Evolutionary conservation across 2,329 filamentous ascomycete genomes (phyloP).

Genomic region (Rhynchosporium graminicola): DNA sequence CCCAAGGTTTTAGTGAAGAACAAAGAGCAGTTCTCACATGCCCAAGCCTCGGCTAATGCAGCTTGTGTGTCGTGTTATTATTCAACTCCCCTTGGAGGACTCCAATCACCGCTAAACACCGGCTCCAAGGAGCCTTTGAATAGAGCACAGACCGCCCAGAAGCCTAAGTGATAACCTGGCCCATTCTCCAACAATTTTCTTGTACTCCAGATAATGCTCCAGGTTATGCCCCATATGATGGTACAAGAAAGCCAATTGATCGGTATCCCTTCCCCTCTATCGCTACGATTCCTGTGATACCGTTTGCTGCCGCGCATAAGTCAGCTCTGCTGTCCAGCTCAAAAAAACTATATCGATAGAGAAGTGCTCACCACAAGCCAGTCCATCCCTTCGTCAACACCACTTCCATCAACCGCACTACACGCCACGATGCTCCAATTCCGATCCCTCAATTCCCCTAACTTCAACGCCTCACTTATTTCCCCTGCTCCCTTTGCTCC

Average conservation of each 20-base stretch:
- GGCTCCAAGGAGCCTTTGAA: neutral
- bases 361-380: constrained; percentile 69
- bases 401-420: constrained; percentile 91
- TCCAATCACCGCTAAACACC: neutral
- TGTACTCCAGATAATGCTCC: constrained; percentile 10
- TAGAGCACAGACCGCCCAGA: constrained; percentile 8
- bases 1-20: neutral
- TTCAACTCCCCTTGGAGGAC: neutral
- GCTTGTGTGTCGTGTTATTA: constrained; percentile 14
- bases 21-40: neutral
- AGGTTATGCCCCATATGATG: neutral
- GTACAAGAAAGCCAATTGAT: constrained; percentile 14
- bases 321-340: constrained; percentile 19
- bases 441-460: constrained; percentile 89
- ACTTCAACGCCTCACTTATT: constrained; percentile 87
- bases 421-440: constrained; percentile 99
- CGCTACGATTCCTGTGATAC: constrained; percentile 34
- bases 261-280: neutral
- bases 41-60: constrained; percentile 13
- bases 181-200: neutral
- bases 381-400: constrained; percentile 97
- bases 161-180: neutral
- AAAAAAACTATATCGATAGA: neutral
- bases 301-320: constrained; percentile 38
- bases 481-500: constrained; percentile 95